Base-by-base conservation (phyloP, 2,329 filamentous ascomycete genomes). In the Claviceps capensis region DNA sequence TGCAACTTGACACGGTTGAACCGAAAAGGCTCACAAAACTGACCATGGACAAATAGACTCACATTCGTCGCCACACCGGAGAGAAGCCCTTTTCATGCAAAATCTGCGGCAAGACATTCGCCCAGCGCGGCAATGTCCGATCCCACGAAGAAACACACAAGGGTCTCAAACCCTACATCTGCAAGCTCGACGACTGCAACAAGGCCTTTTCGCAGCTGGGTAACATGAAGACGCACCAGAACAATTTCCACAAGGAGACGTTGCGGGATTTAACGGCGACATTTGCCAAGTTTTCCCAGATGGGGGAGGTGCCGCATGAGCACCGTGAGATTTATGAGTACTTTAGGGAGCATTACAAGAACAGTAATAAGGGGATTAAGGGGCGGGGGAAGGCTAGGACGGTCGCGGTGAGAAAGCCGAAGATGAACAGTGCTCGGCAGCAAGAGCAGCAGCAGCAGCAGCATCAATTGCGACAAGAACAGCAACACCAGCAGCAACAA, bases 311-410 rank as follows among this genome's bases (percentile, higher is more conserved):
- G n/a, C 72, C 77, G 0, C 75, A 82, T 40, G 67, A 70, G 5
- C 88, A 96, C 61, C 82, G 79, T 55, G 83, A 88, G 54, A 73
- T 96, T 49, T 88, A 86, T 73, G 79, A 85, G 59, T 95, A 95
- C 69, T 93, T 97, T 63, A 78, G 83, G 4, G 77, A 77, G 0
- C 75, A 95, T n/a, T 96, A 95, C 76, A 95, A 95, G 73, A 94
- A 97, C 70, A 90, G 86, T 70, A 97, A 97, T 77, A 95, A 95
- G 68, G 93, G 93, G 1, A 96, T 97, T 73, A 97, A 96, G 69
- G 93, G 93, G 11, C 82, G 93, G 46, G 93, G 93, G 44, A 93
- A 91, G 64, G 86, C 90, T 59, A 77, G 88, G 52, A 82, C 81
- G 53, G 84, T 89, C 51, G 62, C 62, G 8, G 62, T 61, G 19